Base-by-base conservation (phyloP, 208 protist genomes). In the Acanthamoeba healyi region DNA sequence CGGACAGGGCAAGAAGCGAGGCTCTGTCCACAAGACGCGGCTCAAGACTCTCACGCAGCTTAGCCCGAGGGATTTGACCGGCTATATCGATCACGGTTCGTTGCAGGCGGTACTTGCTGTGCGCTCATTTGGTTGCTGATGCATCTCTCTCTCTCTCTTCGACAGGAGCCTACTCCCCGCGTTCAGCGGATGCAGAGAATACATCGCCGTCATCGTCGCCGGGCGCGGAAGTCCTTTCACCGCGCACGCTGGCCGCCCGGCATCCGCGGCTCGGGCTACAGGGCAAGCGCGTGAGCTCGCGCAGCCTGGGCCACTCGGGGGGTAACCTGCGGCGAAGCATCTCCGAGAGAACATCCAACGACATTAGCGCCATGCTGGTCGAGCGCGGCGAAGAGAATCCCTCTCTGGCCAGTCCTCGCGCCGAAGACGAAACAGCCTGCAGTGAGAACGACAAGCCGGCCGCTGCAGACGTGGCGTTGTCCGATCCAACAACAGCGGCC, bases 241-340 rank as follows among this genome's bases (percentile, higher is more conserved):
- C 42, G 0, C 74, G 74, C 74, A 36, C 36, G 17, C 74, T 54
- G 22, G 74, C 36, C 44, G 34, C 36, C 70, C 15, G 38, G 38
- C 70, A 81, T 38, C 70, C 70, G 70, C 17, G 32, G 70, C 70
- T 81, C 15, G 36, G 70, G 6, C 15, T 49, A 34, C 70, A 46
- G 38, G 70, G 70, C 70, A 81, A 81, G 70, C 70, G 70, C 5
- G 70, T 81, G 70, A 81, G 70, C 70, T 81, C 70, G 32, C 70
- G 70, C 29, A 81, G 36, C 32, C 70, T 81, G 26, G 34, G 29
- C 2, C 22, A 81, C 26, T 54, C 49, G 49, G 49, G 49, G 9
- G 49, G 49, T 19, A 54, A 84, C 3, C 74, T 84, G 40, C 36
- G 74, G 34, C 74, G 74, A 5, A 84, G 74, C 74, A 46, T 84